Base-by-base conservation (phyloP, 257 asterid species). In the Primulina tabacum region DNA sequence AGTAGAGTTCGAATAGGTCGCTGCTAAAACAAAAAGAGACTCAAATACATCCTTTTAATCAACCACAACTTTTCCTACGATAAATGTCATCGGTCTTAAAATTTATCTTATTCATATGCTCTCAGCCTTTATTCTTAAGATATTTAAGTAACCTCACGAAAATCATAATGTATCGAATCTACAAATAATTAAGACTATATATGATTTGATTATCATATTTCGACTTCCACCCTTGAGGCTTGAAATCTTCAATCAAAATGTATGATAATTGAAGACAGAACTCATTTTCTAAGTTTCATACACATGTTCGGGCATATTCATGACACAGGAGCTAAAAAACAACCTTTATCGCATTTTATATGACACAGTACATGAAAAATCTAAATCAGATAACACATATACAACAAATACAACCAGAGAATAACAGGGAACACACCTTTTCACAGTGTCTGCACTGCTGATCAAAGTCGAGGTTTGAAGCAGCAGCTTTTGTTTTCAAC, bases 371-470 rank as follows among this genome's bases (percentile, higher is more conserved):
- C n/a, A 43, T 8, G 73, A 32, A 67, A 56, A 60, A 14, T 16
- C 35, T 35, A 20, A 26, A 34, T 56, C 24, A 21, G 12, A 56
- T 64, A 38, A 57, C 60, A 29, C 35, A n/a, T 5, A n/a, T 53
- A 40, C 2, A 60, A 32, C 29, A 37, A 10, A 21, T 38, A 34
- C 2, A 7, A 30, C 17, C 16, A 30, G 32, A 68, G 26, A 38
- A n/a, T 50, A 21, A 62, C 20, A 35, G 65, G 60, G 53, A 59
- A 37, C 14, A 30, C 60, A 94, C 99, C 96, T 94, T 94, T 82
- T 94, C 99, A 17, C 98, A 94, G 80, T 91, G 99, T 77, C 78
- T 83, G 88, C 98, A 91, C 81, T 89, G 99, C 78, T 84, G 95
- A 71, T 94, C 98, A 56, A 91, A 81, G 79, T 78, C 53, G 83